Evolutionary conservation across 2,329 filamentous ascomycete genomes (phyloP).

Genomic region (Dothideomycetidae sp.): DNA sequence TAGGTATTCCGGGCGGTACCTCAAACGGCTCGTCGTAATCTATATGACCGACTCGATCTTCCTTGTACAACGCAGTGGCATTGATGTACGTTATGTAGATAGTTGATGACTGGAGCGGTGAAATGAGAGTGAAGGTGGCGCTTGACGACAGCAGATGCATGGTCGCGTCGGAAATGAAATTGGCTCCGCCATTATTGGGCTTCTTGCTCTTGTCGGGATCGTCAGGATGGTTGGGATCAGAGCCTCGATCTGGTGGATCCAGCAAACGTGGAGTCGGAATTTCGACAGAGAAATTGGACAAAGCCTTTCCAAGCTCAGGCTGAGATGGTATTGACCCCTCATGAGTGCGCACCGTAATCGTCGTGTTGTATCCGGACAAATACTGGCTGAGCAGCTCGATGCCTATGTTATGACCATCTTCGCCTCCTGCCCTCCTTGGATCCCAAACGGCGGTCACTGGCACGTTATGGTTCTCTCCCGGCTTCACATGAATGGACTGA

Average conservation of each 20-base stretch:
- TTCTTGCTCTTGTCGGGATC: conserved; percentile 28
- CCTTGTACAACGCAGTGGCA: conserved; percentile 69
- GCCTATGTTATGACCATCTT: conserved; percentile 47
- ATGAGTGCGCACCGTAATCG: conserved; percentile 59
- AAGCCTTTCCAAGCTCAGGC: conserved; percentile 55
- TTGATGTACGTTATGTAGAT: conserved; percentile 67
- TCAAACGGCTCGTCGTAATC: conserved; percentile 59
- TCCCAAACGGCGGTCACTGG: conserved; percentile 59
- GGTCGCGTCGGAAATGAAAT: conserved; percentile 74
- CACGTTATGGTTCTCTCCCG: conserved; percentile 60
- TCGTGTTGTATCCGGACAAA: conserved; percentile 70
- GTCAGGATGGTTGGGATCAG: conserved; percentile 28
- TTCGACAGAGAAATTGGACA: conserved; percentile 58
- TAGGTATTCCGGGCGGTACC: conserved; percentile 55
- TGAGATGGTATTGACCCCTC: conserved; percentile 57
- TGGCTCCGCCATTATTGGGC: conserved; percentile 29
- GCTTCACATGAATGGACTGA: conserved; percentile 45
- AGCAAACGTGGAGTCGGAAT: conserved; percentile 56
- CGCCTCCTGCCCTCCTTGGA: conserved; percentile 48
- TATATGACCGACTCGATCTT: conserved; percentile 64
- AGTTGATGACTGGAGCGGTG: conserved; percentile 58
- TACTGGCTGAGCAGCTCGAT: conserved; percentile 69
- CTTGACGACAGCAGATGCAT: conserved; percentile 78
- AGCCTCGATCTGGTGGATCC: conserved; percentile 18
- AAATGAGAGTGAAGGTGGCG: conserved; percentile 69